Evolutionary conservation across 1,139 yeast genomes (phyloP).

Genomic region (Candida labiduridarum): DNA sequence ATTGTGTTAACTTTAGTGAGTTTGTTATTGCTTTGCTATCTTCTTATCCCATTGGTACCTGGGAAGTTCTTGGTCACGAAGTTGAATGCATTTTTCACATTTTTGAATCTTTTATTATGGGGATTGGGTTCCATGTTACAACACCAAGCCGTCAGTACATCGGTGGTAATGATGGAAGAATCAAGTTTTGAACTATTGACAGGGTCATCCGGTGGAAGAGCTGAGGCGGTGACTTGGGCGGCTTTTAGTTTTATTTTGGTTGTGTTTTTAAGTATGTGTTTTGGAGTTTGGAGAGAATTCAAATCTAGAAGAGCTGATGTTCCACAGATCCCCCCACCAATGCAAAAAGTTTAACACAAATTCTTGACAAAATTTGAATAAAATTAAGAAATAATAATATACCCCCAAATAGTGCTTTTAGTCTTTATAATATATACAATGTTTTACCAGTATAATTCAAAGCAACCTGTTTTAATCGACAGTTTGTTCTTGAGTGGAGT

Average conservation of each 20-base stretch:
- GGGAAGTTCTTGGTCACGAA: constrained; percentile 35
- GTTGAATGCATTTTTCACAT: constrained; percentile 36
- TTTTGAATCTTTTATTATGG: constrained; percentile 53
- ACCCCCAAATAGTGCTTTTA: too few relatives aligned
- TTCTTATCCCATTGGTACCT: constrained; percentile 53
- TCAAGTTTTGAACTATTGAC: constrained; percentile 55
- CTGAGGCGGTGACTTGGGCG: constrained; percentile 64
- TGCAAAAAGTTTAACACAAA: constrained; percentile 8
- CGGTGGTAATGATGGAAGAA: constrained; percentile 42
- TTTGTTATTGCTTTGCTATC: constrained; percentile 45
- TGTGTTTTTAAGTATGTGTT: constrained; percentile 22
- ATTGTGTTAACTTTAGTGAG: constrained; percentile 46
- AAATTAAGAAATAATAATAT: background rate
- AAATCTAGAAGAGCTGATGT: constrained; percentile 1
- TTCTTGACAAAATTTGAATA: background rate
- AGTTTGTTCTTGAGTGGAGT: too few relatives aligned
- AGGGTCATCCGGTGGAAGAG: constrained; percentile 53
- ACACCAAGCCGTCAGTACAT: constrained; percentile 59
- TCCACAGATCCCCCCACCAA: background rate
- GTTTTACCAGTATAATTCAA: background rate
- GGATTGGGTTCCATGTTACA: constrained; percentile 72
- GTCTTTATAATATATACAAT: background rate
- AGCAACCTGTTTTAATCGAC: too few relatives aligned
- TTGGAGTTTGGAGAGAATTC: constrained; percentile 13
- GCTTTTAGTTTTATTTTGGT: constrained; percentile 50